Evolutionary conservation across 192 early-diverging fungal genomes (phyloP).

Genomic region (Entomortierella parvispora): DNA sequence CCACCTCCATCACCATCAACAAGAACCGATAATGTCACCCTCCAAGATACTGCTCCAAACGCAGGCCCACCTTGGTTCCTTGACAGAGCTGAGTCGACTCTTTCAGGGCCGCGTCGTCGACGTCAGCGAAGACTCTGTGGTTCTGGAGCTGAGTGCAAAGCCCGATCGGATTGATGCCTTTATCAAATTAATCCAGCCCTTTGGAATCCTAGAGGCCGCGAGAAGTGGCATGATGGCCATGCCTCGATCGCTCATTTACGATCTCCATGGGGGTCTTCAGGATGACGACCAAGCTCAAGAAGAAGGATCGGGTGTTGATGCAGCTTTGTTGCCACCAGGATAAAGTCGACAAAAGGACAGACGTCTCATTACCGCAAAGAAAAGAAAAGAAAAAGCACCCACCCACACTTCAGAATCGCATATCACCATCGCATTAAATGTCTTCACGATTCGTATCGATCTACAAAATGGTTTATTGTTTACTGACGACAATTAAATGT

Average conservation of each 20-base stretch:
- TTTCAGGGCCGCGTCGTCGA: conserved; percentile 90
- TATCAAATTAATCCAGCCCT: conserved; percentile 90
- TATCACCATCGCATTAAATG: too few relatives aligned
- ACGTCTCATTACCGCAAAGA: too few relatives aligned
- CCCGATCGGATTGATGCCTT: conserved; percentile 89
- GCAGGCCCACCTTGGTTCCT: conserved; percentile 72
- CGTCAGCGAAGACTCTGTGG: conserved; percentile 80
- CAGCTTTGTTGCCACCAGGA: conserved; percentile 91
- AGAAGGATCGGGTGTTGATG: conserved; percentile 77
- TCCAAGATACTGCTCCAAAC: conserved; percentile 60
- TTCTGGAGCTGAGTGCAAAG: conserved; percentile 90
- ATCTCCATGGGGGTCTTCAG: conserved; percentile 72
- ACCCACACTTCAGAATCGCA: too few relatives aligned
- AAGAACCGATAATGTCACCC: conserved; percentile 25
- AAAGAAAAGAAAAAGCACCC: too few relatives aligned
- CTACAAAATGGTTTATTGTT: too few relatives aligned
- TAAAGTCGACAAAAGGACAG: conserved; percentile 63
- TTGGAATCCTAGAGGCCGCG: conserved; percentile 93
- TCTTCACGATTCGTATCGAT: too few relatives aligned
- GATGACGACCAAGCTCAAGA: conserved; percentile 63
- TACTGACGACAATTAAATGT: too few relatives aligned
- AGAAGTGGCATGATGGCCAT: conserved; percentile 97
- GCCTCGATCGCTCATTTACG: conserved; percentile 86
- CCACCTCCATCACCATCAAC: background rate
- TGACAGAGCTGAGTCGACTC: conserved; percentile 82